phyloP scores from a whole-genome alignment of 768 basidiomycete genomes.

The Lactifluus volemus region DNA sequence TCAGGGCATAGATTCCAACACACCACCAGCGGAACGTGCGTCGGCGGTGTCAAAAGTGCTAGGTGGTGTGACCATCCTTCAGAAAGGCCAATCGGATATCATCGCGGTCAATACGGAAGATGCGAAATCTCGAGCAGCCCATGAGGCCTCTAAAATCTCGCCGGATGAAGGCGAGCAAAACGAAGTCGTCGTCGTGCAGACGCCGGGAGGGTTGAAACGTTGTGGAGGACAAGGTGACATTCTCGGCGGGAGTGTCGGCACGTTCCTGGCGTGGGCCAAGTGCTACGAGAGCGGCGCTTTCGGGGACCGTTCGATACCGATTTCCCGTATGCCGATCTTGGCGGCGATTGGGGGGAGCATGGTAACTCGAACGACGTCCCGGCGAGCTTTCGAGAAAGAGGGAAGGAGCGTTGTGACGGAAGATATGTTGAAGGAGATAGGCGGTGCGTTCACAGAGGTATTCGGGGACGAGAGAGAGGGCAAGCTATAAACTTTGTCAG shows the following conservation, averaged over 20 bases:
- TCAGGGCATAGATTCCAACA: constrained; percentile 43
- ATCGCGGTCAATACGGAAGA: constrained; percentile 71
- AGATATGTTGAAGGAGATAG: constrained; percentile 41
- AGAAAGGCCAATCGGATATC: constrained; percentile 81
- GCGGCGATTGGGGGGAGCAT: constrained; percentile 83
- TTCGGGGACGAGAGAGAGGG: constrained; percentile 47
- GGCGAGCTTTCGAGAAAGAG: constrained; percentile 62
- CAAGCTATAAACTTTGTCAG: constrained; percentile 25
- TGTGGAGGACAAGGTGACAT: constrained; percentile 98
- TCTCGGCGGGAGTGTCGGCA: constrained; percentile 77
- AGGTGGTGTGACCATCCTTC: constrained; percentile 81
- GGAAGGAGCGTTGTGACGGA: constrained; percentile 68
- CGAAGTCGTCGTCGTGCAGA: constrained; percentile 52
- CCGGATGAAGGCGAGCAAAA: constrained; percentile 29
- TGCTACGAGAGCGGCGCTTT: constrained; percentile 83
- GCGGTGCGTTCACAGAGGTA: constrained; percentile 60
- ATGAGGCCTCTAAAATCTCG: constrained; percentile 31
- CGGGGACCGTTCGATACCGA: constrained; percentile 47
- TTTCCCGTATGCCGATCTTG: constrained; percentile 67
- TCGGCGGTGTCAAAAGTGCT: constrained; percentile 61
- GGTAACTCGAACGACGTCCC: constrained; percentile 79
- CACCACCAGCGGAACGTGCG: constrained; percentile 49
- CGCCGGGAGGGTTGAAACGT: constrained; percentile 77
- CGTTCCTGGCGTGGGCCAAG: constrained; percentile 91
- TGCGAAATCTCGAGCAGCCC: constrained; percentile 33